phyloP scores from a whole-genome alignment of 768 basidiomycete species.

The Auricularia heimuer region DNA sequence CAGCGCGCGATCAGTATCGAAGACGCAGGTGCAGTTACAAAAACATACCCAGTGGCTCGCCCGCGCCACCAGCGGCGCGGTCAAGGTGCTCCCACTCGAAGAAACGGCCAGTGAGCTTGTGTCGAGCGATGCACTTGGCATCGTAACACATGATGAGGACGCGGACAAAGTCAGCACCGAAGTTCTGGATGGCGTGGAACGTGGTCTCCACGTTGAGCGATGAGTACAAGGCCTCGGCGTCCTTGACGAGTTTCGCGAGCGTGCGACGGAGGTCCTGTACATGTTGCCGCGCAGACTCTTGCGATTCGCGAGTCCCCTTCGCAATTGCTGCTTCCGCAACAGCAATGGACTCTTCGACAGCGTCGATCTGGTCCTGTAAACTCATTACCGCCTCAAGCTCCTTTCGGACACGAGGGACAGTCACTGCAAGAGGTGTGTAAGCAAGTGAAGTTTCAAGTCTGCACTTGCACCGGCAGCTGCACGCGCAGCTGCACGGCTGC shows the following conservation, averaged over 20 bases:
- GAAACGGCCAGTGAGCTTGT: conserved; percentile 24
- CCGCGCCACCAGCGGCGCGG: conserved; percentile 21
- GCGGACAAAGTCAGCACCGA: conserved; percentile 21
- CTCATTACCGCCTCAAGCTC: conserved; percentile 23
- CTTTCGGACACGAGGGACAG: conserved; percentile 18
- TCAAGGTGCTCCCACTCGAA: conserved; percentile 30
- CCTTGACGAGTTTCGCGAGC: conserved; percentile 14
- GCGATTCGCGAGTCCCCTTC: neutral
- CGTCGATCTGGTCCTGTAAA: conserved; percentile 22
- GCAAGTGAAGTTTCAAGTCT: too few relatives aligned
- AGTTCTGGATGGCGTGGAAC: conserved; percentile 24
- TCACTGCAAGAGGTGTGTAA: neutral
- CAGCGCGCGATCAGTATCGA: too few relatives aligned
- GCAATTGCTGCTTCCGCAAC: conserved; percentile 9
- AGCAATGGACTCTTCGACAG: conserved; percentile 16
- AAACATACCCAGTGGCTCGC: conserved; percentile 10
- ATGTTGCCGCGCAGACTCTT: neutral
- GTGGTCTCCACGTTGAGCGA: conserved; percentile 24
- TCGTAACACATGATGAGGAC: conserved; percentile 26
- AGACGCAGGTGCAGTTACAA: too few relatives aligned
- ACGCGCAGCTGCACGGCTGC: neutral
- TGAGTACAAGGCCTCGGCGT: conserved; percentile 24
- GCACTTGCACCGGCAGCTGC: neutral
- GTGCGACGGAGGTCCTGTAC: conserved; percentile 16
- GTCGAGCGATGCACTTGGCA: conserved; percentile 30